These are phyloP conservation scores for Diaporthe vaccinii DNA, from an alignment of 2,329 filamentous ascomycete genomes.

Conservation along the genomic window DNA sequence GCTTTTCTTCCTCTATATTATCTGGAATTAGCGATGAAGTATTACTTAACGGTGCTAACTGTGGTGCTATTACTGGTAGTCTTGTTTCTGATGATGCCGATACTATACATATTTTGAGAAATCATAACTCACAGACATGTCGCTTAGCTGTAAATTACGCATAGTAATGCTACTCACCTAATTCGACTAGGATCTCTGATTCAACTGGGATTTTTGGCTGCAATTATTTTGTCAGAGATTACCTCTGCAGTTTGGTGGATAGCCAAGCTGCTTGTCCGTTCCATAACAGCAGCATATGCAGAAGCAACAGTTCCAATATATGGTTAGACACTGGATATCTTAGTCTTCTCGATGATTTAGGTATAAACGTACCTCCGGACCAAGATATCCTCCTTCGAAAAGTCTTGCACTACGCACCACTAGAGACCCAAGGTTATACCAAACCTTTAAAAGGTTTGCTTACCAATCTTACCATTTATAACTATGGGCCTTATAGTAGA, in stretches of 20 bases:
- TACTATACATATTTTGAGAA: too few species aligned
- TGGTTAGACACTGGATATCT: conserved; percentile 42
- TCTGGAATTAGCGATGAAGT: conserved; percentile 6
- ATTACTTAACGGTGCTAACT: conserved; percentile 37
- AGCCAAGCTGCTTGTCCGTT: conserved; percentile 44
- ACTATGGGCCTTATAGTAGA: not conserved
- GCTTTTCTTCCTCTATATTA: conserved; percentile 18
- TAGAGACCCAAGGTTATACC: conserved; percentile 20
- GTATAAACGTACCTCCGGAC: conserved; percentile 41
- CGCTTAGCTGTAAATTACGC: conserved; percentile 38
- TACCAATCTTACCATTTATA: conserved; percentile 7
- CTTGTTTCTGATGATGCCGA: not conserved
- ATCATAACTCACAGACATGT: not conserved
- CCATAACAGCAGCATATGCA: conserved; percentile 34
- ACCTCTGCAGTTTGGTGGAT: not conserved
- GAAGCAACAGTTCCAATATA: conserved; percentile 19
- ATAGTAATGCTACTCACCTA: conserved; percentile 38
- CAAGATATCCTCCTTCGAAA: conserved; percentile 38
- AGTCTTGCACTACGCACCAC: conserved; percentile 29
- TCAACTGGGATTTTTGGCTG: not conserved
- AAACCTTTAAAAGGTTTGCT: not conserved
- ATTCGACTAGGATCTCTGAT: not conserved
- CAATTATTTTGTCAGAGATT: not conserved
- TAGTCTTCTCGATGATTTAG: conserved; percentile 43
- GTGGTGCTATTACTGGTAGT: too few species aligned